Conservation (phyloP, 179 eudicot species). For the Camellia oleifera region DNA sequence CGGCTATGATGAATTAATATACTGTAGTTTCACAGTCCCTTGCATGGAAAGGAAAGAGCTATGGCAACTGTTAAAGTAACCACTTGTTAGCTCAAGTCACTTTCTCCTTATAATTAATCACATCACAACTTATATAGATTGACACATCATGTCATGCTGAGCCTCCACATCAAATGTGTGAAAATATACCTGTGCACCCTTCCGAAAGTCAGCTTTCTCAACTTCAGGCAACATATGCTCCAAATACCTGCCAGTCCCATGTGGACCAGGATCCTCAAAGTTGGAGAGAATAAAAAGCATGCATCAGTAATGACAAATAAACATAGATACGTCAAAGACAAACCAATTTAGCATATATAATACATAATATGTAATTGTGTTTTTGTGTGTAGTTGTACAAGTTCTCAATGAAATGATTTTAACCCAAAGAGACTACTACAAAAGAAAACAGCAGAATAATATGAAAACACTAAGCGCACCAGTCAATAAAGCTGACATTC, state of each 20-base stretch:
- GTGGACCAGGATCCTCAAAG: conserved; percentile 95
- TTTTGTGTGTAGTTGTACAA: background rate
- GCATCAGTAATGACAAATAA: background rate
- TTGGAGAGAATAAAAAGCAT: conserved; percentile 32
- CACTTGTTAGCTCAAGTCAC: background rate
- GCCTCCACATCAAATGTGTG: background rate
- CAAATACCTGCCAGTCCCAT: conserved; percentile 90
- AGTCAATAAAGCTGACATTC: conserved; percentile 79
- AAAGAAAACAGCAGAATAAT: background rate
- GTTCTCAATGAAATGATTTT: background rate
- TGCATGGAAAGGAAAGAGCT: background rate
- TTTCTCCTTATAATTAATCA: background rate
- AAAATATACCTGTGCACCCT: conserved; percentile 93
- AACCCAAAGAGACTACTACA: too few species aligned
- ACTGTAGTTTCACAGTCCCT: background rate
- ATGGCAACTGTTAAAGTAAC: background rate
- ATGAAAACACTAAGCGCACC: conserved; percentile 37
- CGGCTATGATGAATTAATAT: background rate
- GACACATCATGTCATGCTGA: background rate
- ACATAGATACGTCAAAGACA: background rate
- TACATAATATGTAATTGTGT: background rate
- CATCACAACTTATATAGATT: background rate
- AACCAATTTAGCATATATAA: conserved; percentile 5
- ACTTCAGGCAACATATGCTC: conserved; percentile 94
- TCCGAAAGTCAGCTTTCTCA: conserved; percentile 67